Evolutionary conservation across 2,329 filamentous ascomycete species (phyloP).

Genomic region (Penicillium hesseltinei): DNA sequence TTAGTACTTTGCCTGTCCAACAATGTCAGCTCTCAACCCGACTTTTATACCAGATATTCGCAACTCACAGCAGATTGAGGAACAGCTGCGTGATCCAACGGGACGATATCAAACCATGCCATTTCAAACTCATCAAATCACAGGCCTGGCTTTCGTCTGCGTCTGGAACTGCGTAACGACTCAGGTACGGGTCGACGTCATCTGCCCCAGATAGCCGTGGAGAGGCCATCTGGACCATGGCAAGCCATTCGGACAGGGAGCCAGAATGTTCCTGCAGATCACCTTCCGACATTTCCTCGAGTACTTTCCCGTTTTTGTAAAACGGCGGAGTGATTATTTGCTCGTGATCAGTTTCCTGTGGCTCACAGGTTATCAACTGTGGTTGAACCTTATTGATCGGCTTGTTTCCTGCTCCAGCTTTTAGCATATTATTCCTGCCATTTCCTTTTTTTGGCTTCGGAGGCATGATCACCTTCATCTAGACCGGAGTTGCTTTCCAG

Average conservation of each 20-base stretch:
- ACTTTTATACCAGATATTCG: background rate
- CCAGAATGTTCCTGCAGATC: conserved; percentile 60
- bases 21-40: conserved; percentile 12
- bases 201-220: conserved; percentile 39
- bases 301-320: conserved; percentile 14
- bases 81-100: conserved; percentile 43
- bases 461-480: conserved; percentile 44
- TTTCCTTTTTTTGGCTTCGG: background rate
- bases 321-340: conserved; percentile 35
- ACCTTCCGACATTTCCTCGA: conserved; percentile 37
- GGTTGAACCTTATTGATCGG: conserved; percentile 42
- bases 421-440: background rate
- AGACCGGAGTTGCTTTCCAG: conserved; percentile 33
- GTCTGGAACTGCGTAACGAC: conserved; percentile 43
- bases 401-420: conserved; percentile 20
- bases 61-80: conserved; percentile 37
- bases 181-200: conserved; percentile 44
- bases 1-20: conserved; percentile 19
- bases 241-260: conserved; percentile 63
- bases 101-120: conserved; percentile 43
- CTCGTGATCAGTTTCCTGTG: conserved; percentile 22
- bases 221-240: conserved; percentile 50
- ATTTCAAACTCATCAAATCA: conserved; percentile 41
- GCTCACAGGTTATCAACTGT: conserved; percentile 33
- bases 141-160: conserved; percentile 21